phyloP scores from a whole-genome alignment of 2,329 filamentous ascomycete species.

The Exophiala calicioides region DNA sequence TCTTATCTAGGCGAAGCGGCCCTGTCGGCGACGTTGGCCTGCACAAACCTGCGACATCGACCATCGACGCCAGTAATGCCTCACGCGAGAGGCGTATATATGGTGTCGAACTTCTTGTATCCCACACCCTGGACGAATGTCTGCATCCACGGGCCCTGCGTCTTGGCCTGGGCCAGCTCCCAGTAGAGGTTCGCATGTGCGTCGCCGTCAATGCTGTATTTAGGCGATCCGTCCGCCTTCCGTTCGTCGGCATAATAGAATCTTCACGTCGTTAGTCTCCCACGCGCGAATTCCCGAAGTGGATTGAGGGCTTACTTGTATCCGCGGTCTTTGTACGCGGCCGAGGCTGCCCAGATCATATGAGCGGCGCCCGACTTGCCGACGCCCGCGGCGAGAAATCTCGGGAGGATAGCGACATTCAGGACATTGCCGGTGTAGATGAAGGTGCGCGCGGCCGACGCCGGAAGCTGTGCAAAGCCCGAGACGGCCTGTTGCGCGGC shows the following conservation, averaged over 20 bases:
- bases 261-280: conserved; percentile 34
- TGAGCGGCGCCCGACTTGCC: conserved; percentile 46
- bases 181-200: conserved; percentile 22
- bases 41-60: too few species aligned
- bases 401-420: conserved; percentile 37
- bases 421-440: conserved; percentile 48
- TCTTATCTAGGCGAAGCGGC: too few species aligned
- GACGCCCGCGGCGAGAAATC: conserved; percentile 38
- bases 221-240: conserved; percentile 43
- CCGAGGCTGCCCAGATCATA: conserved; percentile 34
- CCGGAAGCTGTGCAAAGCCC: conserved; percentile 38
- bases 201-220: conserved; percentile 41
- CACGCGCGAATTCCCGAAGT: not conserved
- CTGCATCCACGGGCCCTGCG: conserved; percentile 23
- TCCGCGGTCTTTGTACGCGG: conserved; percentile 35
- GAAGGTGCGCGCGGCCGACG: conserved; percentile 36
- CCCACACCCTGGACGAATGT: conserved; percentile 18
- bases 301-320: conserved; percentile 32
- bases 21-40: too few species aligned
- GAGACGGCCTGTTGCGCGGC: conserved; percentile 42
- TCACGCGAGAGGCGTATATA: too few species aligned
- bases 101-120: too few species aligned
- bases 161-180: conserved; percentile 15
- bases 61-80: too few species aligned
- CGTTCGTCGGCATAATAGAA: conserved; percentile 58